Evolutionary conservation across 768 basidiomycete species (phyloP).

Genomic region (Tulasnella calospora): DNA sequence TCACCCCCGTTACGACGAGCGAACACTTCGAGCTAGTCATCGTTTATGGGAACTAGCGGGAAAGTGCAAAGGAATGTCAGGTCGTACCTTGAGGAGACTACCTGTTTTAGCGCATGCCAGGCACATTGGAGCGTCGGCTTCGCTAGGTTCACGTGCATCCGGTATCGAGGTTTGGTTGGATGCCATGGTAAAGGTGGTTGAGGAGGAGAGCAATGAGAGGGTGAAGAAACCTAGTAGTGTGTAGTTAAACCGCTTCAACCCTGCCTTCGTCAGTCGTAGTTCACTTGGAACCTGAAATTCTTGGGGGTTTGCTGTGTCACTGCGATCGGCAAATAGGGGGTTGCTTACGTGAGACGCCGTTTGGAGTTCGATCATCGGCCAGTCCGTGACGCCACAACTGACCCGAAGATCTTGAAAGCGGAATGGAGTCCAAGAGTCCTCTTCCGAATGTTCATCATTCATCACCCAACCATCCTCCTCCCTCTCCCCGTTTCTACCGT

Average conservation of each 20-base stretch:
- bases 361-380: neutral
- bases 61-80: slow-evolving; percentile 82
- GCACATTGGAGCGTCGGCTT: slow-evolving; percentile 46
- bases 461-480: neutral
- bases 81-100: slow-evolving; percentile 84
- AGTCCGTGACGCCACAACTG: neutral
- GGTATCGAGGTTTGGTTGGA: slow-evolving; percentile 70
- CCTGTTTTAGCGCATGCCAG: slow-evolving; percentile 89
- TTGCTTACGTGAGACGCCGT: neutral
- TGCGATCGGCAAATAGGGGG: neutral
- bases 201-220: slow-evolving; percentile 29
- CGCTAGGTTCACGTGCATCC: slow-evolving; percentile 21
- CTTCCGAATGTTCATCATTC: neutral
- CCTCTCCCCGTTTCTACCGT: neutral
- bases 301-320: neutral
- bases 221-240: neutral
- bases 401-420: neutral
- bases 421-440: neutral
- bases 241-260: neutral
- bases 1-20: slow-evolving; percentile 34
- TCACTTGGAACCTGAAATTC: neutral
- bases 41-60: slow-evolving; percentile 64
- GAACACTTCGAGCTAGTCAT: slow-evolving; percentile 51
- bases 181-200: slow-evolving; percentile 78
- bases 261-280: neutral